A percentile compares a stretch with the other conserved stretches of the same genome.
Evolutionary conservation across 208 protist species (phyloP).

Genomic region (Acanthamoeba culbertsoni): DNA sequence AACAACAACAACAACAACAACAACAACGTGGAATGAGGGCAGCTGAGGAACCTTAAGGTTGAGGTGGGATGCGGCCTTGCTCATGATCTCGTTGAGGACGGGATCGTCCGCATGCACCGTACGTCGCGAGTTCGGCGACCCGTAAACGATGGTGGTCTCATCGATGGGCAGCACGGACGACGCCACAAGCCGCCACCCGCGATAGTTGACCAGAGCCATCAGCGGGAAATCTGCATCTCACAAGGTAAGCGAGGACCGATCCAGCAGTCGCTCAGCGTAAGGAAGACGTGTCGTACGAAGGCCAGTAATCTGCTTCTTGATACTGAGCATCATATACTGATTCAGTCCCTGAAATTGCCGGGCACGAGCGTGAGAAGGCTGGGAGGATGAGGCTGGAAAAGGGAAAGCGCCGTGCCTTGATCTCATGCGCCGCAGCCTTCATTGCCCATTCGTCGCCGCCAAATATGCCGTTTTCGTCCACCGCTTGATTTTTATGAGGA

Average conservation of each 20-base stretch:
- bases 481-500: not conserved
- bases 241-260: no score
- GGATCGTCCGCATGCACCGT: conserved; percentile 43
- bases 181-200: not conserved
- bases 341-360: not conserved
- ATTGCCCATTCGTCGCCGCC: conserved; percentile 46
- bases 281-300: not conserved
- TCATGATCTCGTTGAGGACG: conserved; percentile 22
- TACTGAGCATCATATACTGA: conserved; percentile 14
- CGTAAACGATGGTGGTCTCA: conserved; percentile 8
- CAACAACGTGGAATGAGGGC: not conserved
- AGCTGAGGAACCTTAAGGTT: conserved; percentile 15
- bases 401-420: not conserved
- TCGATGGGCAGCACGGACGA: conserved; percentile 37
- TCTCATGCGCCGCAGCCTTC: conserved; percentile 44
- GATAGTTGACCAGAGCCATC: conserved; percentile 53
- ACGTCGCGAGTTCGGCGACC: not conserved
- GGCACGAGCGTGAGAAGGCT: not conserved
- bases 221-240: not conserved
- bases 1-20: not conserved
- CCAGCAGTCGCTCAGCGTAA: not conserved
- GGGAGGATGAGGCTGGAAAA: not conserved
- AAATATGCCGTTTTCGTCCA: conserved; percentile 43
- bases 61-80: not conserved
- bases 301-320: conserved; percentile 13